Evolutionary conservation across 352 stramenopile species (phyloP).

Genomic region (Globisporangium apiculatum): DNA sequence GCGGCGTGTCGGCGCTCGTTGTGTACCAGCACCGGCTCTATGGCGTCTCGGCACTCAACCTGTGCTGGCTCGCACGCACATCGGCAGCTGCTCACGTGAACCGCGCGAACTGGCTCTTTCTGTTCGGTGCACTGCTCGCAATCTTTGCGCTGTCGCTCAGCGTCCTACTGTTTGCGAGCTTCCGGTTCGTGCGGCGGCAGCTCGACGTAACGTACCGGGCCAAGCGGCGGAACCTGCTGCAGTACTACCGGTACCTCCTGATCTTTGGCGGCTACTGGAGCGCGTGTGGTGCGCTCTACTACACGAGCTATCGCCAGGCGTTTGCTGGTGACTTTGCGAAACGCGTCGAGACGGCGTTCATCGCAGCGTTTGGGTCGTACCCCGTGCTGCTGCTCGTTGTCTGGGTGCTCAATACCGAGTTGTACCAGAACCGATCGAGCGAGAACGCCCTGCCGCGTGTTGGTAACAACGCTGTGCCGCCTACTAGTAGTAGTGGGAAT

Average conservation of each 20-base stretch:
- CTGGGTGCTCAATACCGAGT: constrained; percentile 78
- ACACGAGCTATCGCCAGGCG: constrained; percentile 52
- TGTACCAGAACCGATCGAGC: constrained; percentile 71
- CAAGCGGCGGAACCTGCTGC: constrained; percentile 73
- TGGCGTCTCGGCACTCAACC: constrained; percentile 60
- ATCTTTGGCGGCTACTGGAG: constrained; percentile 70
- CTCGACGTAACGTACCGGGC: constrained; percentile 79
- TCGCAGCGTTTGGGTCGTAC: constrained; percentile 67
- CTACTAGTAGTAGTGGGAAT: no score
- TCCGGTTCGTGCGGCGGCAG: constrained; percentile 78
- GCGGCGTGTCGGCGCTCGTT: constrained; percentile 45
- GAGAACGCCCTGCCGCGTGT: constrained; percentile 47
- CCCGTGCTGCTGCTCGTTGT: constrained; percentile 63
- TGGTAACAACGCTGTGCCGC: no score
- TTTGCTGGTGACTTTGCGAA: constrained; percentile 56
- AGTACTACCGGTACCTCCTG: constrained; percentile 83
- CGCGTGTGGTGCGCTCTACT: constrained; percentile 62
- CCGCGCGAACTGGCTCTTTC: constrained; percentile 49
- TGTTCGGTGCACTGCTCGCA: constrained; percentile 45
- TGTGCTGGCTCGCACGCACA: constrained; percentile 73
- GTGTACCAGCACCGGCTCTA: constrained; percentile 58
- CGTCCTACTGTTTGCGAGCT: constrained; percentile 77
- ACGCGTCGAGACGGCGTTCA: constrained; percentile 51
- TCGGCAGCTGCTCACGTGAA: constrained; percentile 36
- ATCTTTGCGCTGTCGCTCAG: constrained; percentile 56